Percentiles rank a stretch among this genome's conserved stretches.
phyloP scores from a whole-genome alignment of 805 yeast genomes.

The Saccharomycopsis vini region DNA sequence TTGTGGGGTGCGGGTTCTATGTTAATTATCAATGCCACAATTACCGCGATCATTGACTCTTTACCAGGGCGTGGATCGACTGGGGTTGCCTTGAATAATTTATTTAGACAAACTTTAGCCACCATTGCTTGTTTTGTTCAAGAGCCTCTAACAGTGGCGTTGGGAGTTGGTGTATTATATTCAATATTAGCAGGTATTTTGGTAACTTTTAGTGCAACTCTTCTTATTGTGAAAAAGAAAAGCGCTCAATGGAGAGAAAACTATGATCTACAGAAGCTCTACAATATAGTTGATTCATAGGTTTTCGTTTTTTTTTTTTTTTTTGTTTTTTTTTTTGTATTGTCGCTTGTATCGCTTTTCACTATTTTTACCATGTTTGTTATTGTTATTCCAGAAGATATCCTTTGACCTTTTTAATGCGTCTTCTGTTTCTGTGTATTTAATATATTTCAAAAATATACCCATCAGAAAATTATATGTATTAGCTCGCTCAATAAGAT shows the following conservation, averaged over 20 bases:
- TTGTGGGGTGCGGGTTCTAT: constrained; percentile 74
- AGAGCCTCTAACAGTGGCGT: constrained; percentile 57
- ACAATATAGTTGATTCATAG: constrained; percentile 35
- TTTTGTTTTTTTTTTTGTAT: too few species aligned
- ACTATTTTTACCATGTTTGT: too few species aligned
- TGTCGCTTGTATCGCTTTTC: too few species aligned
- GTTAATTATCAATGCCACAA: constrained; percentile 74
- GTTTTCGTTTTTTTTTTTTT: too few species aligned
- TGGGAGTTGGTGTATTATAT: constrained; percentile 65
- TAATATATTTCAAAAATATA: too few species aligned
- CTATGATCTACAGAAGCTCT: constrained; percentile 48
- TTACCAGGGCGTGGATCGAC: constrained; percentile 86
- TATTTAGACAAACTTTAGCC: constrained; percentile 64
- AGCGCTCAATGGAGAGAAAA: constrained; percentile 59
- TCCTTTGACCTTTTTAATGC: too few species aligned
- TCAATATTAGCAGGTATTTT: constrained; percentile 57
- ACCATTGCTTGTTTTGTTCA: constrained; percentile 68
- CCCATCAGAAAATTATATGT: too few species aligned
- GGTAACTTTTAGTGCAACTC: constrained; percentile 32
- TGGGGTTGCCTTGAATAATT: constrained; percentile 76
- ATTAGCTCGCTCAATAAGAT: too few species aligned
- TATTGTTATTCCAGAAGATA: too few species aligned
- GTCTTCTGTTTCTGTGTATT: too few species aligned
- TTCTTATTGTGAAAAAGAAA: constrained; percentile 40
- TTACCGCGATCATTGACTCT: constrained; percentile 74